Evolutionary conservation across 2,329 filamentous ascomycete genomes (phyloP), one percentile per base, ranked within the genome.

Genomic region (Scopulariopsis brevicaulis): DNA sequence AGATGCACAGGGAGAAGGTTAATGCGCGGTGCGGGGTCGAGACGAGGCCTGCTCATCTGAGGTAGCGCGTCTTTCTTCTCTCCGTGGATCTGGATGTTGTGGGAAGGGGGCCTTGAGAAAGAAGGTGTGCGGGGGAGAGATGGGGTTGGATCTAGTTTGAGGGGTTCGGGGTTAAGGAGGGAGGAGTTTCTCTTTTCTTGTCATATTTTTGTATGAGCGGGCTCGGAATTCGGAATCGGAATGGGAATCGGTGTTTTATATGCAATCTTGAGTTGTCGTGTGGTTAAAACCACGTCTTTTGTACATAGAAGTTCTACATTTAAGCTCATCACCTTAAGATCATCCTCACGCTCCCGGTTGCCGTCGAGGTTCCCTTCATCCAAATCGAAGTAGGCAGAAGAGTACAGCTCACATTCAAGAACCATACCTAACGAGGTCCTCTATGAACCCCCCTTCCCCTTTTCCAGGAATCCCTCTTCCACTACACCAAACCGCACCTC

Each of bases 1-100:
- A 88, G 51, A 77, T 80, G 56, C 94, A 99, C 70, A 82, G 86
- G 65, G 84, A 89, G 63, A 82, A 81, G 64, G 89, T 92, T 11
- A 67, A 67, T 43, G 60, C 62, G 56, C 66, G 74, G 28, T 62
- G 69, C 46, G 65, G 64, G 35, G 63, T 61, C 35, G 59, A 64
- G 46, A 65, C 64, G 48, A 57, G 60, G 34, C 60, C 61, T 32
- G 18, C 58, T 46, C n/a, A 53, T 25, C 6, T 32, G 51, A 34
- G 51, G 51, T 28, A 53, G 51, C 28, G 28, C 4, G 28, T 32
- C 4, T 4, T 8, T n/a, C 15, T 35, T 50, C 3, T 34, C 22
- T 32, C 14, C 22, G 40, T 50, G 5, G 15, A 1, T 11, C 7
- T 28, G 6, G 2, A 10, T 32, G 25, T 11, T 28, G 14, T 50